Base-by-base conservation (phyloP, 2,329 filamentous ascomycete species). In the Aspergillus sp. region DNA sequence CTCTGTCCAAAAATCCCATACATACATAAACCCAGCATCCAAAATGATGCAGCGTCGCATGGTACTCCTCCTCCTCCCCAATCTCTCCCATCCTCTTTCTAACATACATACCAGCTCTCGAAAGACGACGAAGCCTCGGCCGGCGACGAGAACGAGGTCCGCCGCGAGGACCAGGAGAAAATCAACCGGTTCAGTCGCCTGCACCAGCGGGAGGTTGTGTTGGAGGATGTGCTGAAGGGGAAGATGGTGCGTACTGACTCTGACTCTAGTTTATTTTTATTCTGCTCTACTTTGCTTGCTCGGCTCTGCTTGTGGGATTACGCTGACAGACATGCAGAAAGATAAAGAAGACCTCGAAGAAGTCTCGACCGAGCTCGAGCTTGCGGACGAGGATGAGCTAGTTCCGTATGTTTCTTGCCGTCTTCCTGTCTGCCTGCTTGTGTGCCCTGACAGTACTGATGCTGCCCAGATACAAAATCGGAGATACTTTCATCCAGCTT, bases 261-360 rank as follows among this genome's bases (percentile, higher is more conserved):
- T n/a, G n/a, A n/a, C 8, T n/a, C 7, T 14, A 13, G 13, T 31
- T 19, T 24, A 15, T 29, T 14, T 3, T 24, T 29, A n/a, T 19
- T 31, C 13, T 35, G 10, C 15, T 29, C 24, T 22, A 5, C 10
- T 22, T 10, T 22, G 5, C 19, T 10, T 22, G 5, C 19, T 10
- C 6, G 19, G 19, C 6, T 22, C 10, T 22, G 6, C 19, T 22
- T n/a, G n/a, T n/a, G n/a, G 19, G 19, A 22, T 22, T 5, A 22
- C 19, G 10, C 6, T 10, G 19, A 22, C 6, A 6, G 19, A 6
- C 19, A 22, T 22, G 6, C 19, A 96, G 89, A 96, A 96, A 68
- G 89, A 96, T 61, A 96, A 95, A 66, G 91, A 98, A 62, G 91
- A 96, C 55, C 75, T 96, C 3, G 88, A 96, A 57, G 91, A 98